Conservation (phyloP, 345 rosid genomes). For the Syzygium oleosum region DNA sequence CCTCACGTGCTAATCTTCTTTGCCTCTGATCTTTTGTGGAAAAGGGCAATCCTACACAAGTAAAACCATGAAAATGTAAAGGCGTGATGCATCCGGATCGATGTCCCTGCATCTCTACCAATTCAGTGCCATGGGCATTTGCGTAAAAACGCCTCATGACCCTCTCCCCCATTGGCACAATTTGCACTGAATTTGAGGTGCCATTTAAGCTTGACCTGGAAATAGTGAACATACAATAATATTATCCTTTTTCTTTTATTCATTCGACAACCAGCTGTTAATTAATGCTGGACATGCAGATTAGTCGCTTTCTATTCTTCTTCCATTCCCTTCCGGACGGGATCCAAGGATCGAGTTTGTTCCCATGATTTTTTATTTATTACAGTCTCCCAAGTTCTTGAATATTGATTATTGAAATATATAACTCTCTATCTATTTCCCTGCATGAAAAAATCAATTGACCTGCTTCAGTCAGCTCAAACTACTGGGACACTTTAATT, state of each 20-base stretch:
- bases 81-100: not conserved
- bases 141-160: not conserved
- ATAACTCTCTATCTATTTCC: not conserved
- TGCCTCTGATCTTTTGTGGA: no score
- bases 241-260: not conserved
- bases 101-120: not conserved
- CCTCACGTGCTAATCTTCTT: not conserved
- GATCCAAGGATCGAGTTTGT: not conserved
- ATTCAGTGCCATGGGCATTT: not conserved
- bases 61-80: not conserved
- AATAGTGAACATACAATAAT: not conserved
- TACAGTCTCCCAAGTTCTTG: not conserved
- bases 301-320: not conserved
- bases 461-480: not conserved
- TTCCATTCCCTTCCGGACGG: not conserved
- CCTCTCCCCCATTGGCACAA: not conserved
- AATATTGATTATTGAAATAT: not conserved
- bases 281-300: not conserved
- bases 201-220: not conserved
- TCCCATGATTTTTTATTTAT: not conserved
- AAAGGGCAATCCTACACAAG: no score
- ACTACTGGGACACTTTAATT: not conserved
- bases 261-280: not conserved
- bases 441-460: not conserved
- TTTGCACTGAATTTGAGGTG: not conserved